A percentile compares a stretch with the other conserved stretches of the same genome.
Evolutionary conservation across 257 asterid species (phyloP).

Genomic region (Solanum dulcamara): DNA sequence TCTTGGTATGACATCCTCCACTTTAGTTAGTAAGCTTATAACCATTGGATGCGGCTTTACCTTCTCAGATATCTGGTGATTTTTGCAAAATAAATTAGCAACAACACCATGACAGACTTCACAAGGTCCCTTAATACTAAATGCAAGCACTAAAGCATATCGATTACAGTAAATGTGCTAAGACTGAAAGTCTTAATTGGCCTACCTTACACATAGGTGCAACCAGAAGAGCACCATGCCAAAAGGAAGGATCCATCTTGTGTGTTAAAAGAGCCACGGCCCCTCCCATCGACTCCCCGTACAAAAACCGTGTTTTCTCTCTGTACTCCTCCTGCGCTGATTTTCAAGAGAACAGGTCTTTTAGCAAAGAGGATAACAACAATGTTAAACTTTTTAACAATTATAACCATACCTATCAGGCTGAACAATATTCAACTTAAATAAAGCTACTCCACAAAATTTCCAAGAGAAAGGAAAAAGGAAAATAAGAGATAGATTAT

Average conservation of each 20-base stretch:
- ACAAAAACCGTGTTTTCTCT: conserved; percentile 54
- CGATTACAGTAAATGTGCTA: not conserved
- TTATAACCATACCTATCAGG: not conserved
- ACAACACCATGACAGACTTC: not conserved
- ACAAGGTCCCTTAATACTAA: not conserved
- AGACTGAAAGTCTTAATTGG: not conserved
- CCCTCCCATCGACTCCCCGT: conserved; percentile 99
- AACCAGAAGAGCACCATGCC: conserved; percentile 87
- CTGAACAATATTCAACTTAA: not conserved
- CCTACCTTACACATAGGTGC: conserved; percentile 97
- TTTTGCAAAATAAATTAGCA: not conserved
- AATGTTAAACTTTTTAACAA: not conserved
- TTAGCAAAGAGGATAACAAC: not conserved
- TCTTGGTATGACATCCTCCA: conserved; percentile 75
- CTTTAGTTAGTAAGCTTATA: conserved; percentile 50
- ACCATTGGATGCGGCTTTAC: conserved; percentile 87
- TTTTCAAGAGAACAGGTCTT: conserved; percentile 9
- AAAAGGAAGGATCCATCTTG: conserved; percentile 65
- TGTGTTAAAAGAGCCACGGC: conserved; percentile 70
- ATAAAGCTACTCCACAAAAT: not conserved
- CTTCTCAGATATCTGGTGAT: conserved; percentile 60
- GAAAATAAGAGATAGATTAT: not conserved
- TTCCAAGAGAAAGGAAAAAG: not conserved
- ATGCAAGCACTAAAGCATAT: not conserved
- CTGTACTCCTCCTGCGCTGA: conserved; percentile 57